Evolutionary conservation across 1,284 basidiomycete genomes (phyloP).

Genomic region (Trametes sp.): DNA sequence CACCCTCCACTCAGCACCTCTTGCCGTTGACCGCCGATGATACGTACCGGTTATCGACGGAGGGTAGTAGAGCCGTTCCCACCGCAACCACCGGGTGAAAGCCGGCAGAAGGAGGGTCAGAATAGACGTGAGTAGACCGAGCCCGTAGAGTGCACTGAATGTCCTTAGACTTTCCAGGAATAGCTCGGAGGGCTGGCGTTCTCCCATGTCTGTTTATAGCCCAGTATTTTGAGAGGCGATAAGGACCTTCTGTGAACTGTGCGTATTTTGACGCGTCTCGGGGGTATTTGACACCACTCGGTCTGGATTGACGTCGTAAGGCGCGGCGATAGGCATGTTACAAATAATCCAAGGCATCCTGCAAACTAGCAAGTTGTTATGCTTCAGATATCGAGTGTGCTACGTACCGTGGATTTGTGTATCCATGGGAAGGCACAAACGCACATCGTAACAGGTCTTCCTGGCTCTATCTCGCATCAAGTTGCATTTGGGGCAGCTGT

Average conservation of each 20-base stretch:
- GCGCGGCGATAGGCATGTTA: too few relatives aligned
- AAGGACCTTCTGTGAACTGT: neutral
- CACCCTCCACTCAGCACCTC: neutral
- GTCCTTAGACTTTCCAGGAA: neutral
- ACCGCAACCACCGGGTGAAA: constrained; percentile 5
- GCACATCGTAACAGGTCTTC: too few relatives aligned
- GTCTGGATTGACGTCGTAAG: too few relatives aligned
- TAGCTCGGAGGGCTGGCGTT: neutral
- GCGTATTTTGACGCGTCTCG: neutral
- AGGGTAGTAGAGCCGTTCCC: neutral
- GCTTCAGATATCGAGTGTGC: too few relatives aligned
- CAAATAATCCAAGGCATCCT: too few relatives aligned
- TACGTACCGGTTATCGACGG: neutral
- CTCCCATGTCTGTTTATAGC: constrained; percentile 4
- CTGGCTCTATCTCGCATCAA: too few relatives aligned
- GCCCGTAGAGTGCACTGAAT: neutral
- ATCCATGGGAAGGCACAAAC: too few relatives aligned
- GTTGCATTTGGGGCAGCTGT: too few relatives aligned
- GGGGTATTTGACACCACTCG: neutral
- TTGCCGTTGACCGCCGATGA: constrained; percentile 6
- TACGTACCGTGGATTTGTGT: too few relatives aligned
- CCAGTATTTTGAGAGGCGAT: neutral
- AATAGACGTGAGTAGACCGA: constrained; percentile 11
- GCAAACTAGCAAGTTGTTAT: too few relatives aligned
- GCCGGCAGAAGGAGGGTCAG: neutral